These are phyloP conservation scores for Gossypium schwendimanii DNA, from an alignment of 441 rosid genomes.

Conservation along the genomic window DNA sequence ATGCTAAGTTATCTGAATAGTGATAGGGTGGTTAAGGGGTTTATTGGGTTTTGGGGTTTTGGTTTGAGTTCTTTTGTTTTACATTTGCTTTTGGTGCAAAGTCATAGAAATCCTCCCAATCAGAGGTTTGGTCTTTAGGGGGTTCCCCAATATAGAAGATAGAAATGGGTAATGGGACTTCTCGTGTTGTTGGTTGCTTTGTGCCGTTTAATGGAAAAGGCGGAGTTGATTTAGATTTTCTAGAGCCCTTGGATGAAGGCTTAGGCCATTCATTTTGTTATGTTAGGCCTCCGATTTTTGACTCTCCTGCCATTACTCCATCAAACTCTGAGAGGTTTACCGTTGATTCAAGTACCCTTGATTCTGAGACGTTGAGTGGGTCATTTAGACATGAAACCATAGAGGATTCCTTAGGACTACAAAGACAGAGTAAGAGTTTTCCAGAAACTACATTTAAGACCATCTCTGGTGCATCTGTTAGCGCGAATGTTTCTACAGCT, in stretches of 20 bases:
- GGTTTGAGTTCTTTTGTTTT: slow-evolving; percentile 36
- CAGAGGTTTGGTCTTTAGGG: slow-evolving; percentile 30
- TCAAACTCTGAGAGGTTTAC: slow-evolving; percentile 91
- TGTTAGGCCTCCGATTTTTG: slow-evolving; percentile 72
- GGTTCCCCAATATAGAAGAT: slow-evolving; percentile 22
- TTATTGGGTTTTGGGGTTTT: slow-evolving; percentile 43
- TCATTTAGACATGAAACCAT: slow-evolving; percentile 71
- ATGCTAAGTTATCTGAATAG: slow-evolving; percentile 42
- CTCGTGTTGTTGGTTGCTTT: slow-evolving; percentile 92
- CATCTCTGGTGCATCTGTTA: slow-evolving; percentile 92
- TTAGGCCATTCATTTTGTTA: slow-evolving; percentile 94
- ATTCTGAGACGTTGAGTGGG: slow-evolving; percentile 78
- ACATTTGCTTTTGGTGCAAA: slow-evolving; percentile 47
- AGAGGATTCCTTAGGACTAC: slow-evolving; percentile 60
- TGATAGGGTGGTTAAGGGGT: slow-evolving; percentile 56
- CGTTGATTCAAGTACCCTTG: slow-evolving; percentile 82
- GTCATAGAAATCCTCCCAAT: slow-evolving; percentile 37
- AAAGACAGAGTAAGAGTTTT: slow-evolving; percentile 49
- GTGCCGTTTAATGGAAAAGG: slow-evolving; percentile 70
- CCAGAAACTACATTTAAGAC: slow-evolving; percentile 83
- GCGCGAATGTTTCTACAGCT: slow-evolving; percentile 92
- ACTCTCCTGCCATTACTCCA: slow-evolving; percentile 86
- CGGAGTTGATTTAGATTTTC: slow-evolving; percentile 75
- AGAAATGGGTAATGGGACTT: slow-evolving; percentile 86
- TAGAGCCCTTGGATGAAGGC: slow-evolving; percentile 87